Conservation (phyloP, 805 yeast species). For the Wickerhamomyces bovis region DNA sequence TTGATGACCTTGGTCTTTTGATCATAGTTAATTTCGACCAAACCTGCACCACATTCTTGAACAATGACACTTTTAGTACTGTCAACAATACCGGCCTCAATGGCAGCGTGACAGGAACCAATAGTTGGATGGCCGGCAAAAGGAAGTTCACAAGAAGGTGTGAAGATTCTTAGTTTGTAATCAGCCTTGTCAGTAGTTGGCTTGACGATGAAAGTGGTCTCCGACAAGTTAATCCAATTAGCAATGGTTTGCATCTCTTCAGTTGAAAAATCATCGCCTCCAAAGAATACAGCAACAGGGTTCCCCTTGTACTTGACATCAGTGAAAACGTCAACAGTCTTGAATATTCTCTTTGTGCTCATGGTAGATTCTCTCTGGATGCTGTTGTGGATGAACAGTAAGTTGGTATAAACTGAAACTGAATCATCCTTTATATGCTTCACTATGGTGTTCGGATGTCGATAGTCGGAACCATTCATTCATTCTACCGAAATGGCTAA, state of each 20-base stretch:
- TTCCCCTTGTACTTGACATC: slow-evolving; percentile 33
- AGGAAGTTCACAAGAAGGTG: slow-evolving; percentile 42
- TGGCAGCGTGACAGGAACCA: slow-evolving; percentile 43
- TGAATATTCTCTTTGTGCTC: slow-evolving; percentile 14
- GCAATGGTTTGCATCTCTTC: slow-evolving; percentile 43
- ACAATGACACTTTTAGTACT: slow-evolving; percentile 23
- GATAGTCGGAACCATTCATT: too few species aligned
- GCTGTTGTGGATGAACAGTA: too few species aligned
- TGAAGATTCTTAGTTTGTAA: slow-evolving; percentile 45
- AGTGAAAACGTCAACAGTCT: slow-evolving; percentile 33
- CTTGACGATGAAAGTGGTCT: slow-evolving; percentile 45
- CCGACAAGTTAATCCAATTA: slow-evolving; percentile 57
- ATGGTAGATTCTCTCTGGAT: background rate
- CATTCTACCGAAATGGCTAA: too few species aligned
- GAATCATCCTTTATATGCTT: too few species aligned
- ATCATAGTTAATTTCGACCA: slow-evolving; percentile 29
- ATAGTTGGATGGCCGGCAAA: slow-evolving; percentile 65
- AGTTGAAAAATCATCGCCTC: slow-evolving; percentile 32
- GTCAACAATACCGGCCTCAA: slow-evolving; percentile 31
- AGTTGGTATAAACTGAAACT: too few species aligned
- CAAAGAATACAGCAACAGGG: slow-evolving; percentile 46
- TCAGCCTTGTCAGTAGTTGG: slow-evolving; percentile 35
- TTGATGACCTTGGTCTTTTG: slow-evolving; percentile 17
- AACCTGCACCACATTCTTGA: slow-evolving; percentile 43
- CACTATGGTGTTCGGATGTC: too few species aligned